A percentile compares a stretch with the other conserved stretches of the same genome.
Evolutionary conservation across 2,329 filamentous ascomycete species (phyloP).

Genomic region (Sporothrix brunneoviolacea): DNA sequence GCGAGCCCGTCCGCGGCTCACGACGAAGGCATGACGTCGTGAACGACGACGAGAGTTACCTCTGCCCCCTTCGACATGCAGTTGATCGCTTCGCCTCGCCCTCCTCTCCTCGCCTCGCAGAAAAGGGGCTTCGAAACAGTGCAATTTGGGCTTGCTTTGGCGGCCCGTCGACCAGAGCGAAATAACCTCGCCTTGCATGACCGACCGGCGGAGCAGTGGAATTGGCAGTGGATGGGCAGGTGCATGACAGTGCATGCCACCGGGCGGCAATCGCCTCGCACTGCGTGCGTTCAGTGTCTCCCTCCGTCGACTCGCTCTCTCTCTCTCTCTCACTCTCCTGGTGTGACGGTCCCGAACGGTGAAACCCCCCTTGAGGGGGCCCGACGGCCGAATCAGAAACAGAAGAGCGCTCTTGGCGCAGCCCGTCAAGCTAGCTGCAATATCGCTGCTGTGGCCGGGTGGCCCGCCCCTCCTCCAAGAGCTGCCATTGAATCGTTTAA

Average conservation of each 20-base stretch:
- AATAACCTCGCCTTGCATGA: conserved; percentile 2
- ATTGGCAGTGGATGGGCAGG: too few relatives aligned
- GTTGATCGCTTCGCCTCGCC: too few relatives aligned
- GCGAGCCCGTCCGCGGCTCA: too few relatives aligned
- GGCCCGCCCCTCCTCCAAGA: neutral
- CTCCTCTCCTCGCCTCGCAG: neutral
- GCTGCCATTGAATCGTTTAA: too few relatives aligned
- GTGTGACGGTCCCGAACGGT: conserved; percentile 8
- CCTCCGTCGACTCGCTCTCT: too few relatives aligned
- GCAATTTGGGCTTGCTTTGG: too few relatives aligned
- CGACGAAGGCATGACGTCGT: too few relatives aligned
- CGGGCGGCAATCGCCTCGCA: conserved; percentile 3
- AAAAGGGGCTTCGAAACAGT: conserved; percentile 5
- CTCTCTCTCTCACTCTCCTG: too few relatives aligned
- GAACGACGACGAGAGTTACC: too few relatives aligned
- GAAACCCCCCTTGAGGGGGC: neutral
- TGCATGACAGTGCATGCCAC: neutral
- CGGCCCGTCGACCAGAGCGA: too few relatives aligned
- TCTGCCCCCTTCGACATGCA: too few relatives aligned
- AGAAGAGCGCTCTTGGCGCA: neutral
- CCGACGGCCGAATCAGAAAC: conserved; percentile 10
- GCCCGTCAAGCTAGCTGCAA: neutral
- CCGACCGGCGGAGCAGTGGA: neutral
- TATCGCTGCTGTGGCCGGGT: neutral
- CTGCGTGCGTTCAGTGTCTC: too few relatives aligned